Evolutionary conservation across 306 rosid species (phyloP).

Genomic region (Vicia villosa): DNA sequence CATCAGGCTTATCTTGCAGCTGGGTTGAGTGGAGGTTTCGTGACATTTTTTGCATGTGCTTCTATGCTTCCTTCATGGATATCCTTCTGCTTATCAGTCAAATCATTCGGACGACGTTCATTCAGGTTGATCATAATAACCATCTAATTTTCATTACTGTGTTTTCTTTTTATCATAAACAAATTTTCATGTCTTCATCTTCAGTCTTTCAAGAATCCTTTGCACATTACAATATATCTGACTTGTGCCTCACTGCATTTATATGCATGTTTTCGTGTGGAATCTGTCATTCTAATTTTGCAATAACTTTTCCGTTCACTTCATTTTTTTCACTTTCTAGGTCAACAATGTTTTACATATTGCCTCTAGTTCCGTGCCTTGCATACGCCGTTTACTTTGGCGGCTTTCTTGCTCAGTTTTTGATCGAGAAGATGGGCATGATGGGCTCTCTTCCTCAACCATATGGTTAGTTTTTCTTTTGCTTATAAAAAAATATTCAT

Average conservation of each 20-base stretch:
- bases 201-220: constrained; percentile 23
- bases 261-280: constrained; percentile 16
- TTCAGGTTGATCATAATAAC: constrained; percentile 60
- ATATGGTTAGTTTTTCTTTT: constrained; percentile 61
- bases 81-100: constrained; percentile 62
- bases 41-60: constrained; percentile 61
- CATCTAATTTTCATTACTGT: constrained; percentile 15
- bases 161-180: constrained; percentile 1
- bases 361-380: constrained; percentile 82
- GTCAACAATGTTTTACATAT: constrained; percentile 67
- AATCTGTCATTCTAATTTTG: constrained; percentile 27
- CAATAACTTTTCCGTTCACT: constrained; percentile 15
- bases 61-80: constrained; percentile 89
- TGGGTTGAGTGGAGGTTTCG: constrained; percentile 92
- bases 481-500: too few species aligned
- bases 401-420: constrained; percentile 81
- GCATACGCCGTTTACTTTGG: constrained; percentile 86
- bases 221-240: constrained; percentile 14
- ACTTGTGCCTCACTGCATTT: neutral
- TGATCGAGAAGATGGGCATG: constrained; percentile 98
- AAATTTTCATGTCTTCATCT: constrained; percentile 26
- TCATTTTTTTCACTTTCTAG: constrained; percentile 48
- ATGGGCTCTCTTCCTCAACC: constrained; percentile 96
- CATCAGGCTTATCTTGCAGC: constrained; percentile 82
- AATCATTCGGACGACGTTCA: constrained; percentile 60